A percentile compares a stretch with the other conserved stretches of the same genome.
Evolutionary conservation across 768 basidiomycete species (phyloP).

Genomic region (Dictyophora rubrovolvata): DNA sequence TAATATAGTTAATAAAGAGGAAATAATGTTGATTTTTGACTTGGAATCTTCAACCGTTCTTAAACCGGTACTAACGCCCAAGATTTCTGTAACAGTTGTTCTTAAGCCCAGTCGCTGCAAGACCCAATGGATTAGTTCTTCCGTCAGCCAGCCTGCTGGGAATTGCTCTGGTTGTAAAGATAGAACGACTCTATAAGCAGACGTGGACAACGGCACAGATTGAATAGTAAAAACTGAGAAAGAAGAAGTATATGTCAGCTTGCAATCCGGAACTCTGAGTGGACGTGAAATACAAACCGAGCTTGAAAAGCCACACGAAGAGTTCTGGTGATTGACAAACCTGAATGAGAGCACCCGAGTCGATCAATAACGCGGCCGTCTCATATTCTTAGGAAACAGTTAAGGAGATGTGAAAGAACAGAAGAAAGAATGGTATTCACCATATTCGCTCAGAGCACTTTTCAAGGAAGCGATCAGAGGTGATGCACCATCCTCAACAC

Average conservation of each 20-base stretch:
- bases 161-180: background rate
- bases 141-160: background rate
- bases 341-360: background rate
- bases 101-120: background rate
- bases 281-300: background rate
- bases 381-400: background rate
- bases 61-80: background rate
- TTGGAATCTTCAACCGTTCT: background rate
- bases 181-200: constrained; percentile 1
- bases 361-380: background rate
- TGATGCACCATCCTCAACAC: background rate
- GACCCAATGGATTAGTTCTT: background rate
- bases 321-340: background rate
- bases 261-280: background rate
- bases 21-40: background rate
- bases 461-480: background rate
- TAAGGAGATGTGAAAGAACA: background rate
- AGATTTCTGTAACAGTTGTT: background rate
- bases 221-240: background rate
- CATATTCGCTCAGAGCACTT: background rate
- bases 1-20: background rate
- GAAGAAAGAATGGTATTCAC: background rate
- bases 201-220: background rate
- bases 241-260: background rate
- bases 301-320: background rate